These are phyloP conservation scores for Fonsecaea multimorphosa DNA, from an alignment of 2,329 filamentous ascomycete species.

Conservation along the genomic window DNA sequence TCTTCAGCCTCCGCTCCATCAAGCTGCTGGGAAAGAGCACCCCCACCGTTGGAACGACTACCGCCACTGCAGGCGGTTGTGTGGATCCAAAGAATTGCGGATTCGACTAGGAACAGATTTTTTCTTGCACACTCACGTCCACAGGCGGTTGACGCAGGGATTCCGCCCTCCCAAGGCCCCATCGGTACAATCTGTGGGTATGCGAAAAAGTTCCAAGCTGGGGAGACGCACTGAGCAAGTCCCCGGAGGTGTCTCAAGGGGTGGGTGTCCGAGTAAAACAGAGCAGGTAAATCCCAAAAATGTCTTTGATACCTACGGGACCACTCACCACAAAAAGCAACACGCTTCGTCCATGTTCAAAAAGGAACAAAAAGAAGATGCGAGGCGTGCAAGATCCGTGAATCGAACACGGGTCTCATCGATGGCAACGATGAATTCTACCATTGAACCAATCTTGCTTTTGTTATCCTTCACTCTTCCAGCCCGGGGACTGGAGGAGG, in stretches of 20 bases:
- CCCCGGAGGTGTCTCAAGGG: too few species aligned
- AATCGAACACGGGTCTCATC: slow-evolving; percentile 59
- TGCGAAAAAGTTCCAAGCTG: background rate
- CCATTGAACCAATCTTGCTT: slow-evolving; percentile 45
- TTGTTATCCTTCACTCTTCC: too few species aligned
- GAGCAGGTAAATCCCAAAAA: background rate
- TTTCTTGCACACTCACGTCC: background rate
- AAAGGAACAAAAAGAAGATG: slow-evolving; percentile 6
- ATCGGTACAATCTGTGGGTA: background rate
- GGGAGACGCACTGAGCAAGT: too few species aligned
- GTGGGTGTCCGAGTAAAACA: too few species aligned
- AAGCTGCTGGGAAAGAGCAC: background rate
- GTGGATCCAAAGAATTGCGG: background rate
- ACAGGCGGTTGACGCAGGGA: background rate
- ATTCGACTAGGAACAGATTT: background rate
- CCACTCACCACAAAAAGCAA: background rate
- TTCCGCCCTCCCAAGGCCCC: background rate
- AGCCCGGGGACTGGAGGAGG: background rate
- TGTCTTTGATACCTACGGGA: background rate
- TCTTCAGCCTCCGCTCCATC: background rate
- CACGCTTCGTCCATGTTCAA: background rate
- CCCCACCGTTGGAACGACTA: too few species aligned
- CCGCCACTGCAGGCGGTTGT: too few species aligned
- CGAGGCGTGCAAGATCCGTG: slow-evolving; percentile 48
- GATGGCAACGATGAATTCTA: slow-evolving; percentile 63